Conservation (phyloP, 306 rosid species). For the Cicer chorassanicum region DNA sequence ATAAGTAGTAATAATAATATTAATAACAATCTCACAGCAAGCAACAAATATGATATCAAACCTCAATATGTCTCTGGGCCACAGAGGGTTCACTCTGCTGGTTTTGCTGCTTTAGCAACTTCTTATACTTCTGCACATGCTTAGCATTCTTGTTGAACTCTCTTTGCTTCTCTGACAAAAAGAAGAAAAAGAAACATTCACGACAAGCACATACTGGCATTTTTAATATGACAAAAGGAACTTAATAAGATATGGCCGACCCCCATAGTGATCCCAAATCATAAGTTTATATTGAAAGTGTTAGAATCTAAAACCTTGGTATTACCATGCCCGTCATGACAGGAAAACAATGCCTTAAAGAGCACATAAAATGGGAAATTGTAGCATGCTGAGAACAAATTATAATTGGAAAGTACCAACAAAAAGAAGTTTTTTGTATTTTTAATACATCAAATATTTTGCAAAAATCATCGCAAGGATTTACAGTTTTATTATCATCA, state of each 20-base stretch:
- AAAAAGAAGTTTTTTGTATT: background rate
- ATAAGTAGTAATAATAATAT: background rate
- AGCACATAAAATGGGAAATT: slow-evolving; percentile 13
- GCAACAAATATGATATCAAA: slow-evolving; percentile 43
- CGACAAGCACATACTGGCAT: background rate
- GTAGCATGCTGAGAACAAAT: background rate
- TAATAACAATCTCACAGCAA: background rate
- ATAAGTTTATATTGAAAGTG: background rate
- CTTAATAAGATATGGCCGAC: background rate
- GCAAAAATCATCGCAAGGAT: slow-evolving; percentile 10
- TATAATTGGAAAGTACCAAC: no score
- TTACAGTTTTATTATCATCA: background rate
- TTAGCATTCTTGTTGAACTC: slow-evolving; percentile 85
- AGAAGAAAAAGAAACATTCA: slow-evolving; percentile 30
- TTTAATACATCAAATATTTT: slow-evolving; percentile 20
- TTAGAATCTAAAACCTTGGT: background rate
- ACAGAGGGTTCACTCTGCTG: slow-evolving; percentile 45
- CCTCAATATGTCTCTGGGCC: slow-evolving; percentile 48
- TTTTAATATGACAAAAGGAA: background rate
- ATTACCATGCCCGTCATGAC: background rate
- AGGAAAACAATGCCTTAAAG: slow-evolving; percentile 4
- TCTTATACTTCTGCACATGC: slow-evolving; percentile 73
- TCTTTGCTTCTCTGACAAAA: slow-evolving; percentile 69
- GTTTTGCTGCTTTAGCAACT: slow-evolving; percentile 60
- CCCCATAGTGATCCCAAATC: slow-evolving; percentile 12